These are phyloP conservation scores for Jaapia argillacea DNA, from an alignment of 768 basidiomycete genomes.

Conservation along the genomic window DNA sequence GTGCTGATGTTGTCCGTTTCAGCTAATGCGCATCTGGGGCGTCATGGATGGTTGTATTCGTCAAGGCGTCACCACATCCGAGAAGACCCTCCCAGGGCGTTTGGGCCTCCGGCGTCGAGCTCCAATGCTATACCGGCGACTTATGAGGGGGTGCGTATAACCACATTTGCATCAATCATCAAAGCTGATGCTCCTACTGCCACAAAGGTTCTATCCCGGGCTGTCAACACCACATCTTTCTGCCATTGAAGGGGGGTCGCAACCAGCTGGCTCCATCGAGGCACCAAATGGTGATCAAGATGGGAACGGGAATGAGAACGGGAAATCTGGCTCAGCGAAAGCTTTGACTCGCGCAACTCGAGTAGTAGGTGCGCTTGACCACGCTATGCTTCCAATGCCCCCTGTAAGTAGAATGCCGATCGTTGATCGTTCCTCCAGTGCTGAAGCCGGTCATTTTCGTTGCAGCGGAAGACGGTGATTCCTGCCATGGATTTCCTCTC, in stretches of 20 bases:
- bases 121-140: slow-evolving; percentile 78
- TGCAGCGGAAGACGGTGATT: slow-evolving; percentile 73
- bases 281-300: slow-evolving; percentile 8
- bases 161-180: not conserved
- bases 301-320: too few species aligned
- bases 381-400: slow-evolving; percentile 72
- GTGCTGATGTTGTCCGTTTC: not conserved
- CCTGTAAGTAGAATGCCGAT: slow-evolving; percentile 41
- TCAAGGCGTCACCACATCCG: slow-evolving; percentile 71
- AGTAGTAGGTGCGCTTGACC: slow-evolving; percentile 72
- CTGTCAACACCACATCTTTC: slow-evolving; percentile 26
- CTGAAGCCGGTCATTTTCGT: not conserved
- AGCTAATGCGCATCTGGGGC: slow-evolving; percentile 72
- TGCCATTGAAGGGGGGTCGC: slow-evolving; percentile 22
- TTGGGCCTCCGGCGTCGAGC: slow-evolving; percentile 73
- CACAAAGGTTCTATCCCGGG: slow-evolving; percentile 40
- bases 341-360: slow-evolving; percentile 21
- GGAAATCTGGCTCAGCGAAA: too few species aligned
- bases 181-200: too few species aligned
- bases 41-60: slow-evolving; percentile 93
- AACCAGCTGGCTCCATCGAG: slow-evolving; percentile 13
- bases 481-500: slow-evolving; percentile 91
- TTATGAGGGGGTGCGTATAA: slow-evolving; percentile 71
- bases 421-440: not conserved
- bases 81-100: slow-evolving; percentile 80